Evolutionary conservation across 2,329 filamentous ascomycete species (phyloP), one percentile per base, ranked within the genome.

Genomic region (Hymenoscyphus occultus): DNA sequence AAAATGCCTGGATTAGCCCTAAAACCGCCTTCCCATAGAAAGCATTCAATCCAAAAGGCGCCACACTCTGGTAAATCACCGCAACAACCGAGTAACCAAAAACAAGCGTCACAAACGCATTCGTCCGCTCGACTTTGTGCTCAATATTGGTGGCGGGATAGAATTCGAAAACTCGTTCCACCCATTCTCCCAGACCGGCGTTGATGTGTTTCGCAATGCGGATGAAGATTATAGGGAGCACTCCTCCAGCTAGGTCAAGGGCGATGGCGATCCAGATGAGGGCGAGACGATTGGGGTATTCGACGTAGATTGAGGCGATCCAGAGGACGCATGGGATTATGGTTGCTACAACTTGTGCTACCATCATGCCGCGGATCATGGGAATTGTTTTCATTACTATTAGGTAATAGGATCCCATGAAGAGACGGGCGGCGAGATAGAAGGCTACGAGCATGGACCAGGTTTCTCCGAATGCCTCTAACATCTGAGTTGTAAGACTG

Each of bases 11-110:
- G 2, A 84, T 76, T 0, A 87, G 76, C 0, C 84, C 84, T 13
- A 88, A 74, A 10, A 86, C 78, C 1, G 86, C 86, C 73, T 89
- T 89, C 6, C 86, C 87, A 59, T 87, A 83, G 74, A 88, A 83
- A 14, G 82, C 81, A 68, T 86, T 84, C 12, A 87, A 76, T 4
- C 84, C 84, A 68, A 82, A 79, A 1, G 69, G 73, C 1, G 78
- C 79, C 10, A 78, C 78, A 66, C 81, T 86, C 70, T 88, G 86
- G 71, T 85, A 88, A 51, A 88, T 77, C 42, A 88, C 78, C 0
- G 83, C 85, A 35, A 89, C 81, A 31, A 89, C 86, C 1, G 82
- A 85, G 69, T 88, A 88, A 16, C 87, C 86, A 69, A 89, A 84
- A 1, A 90, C 86, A 2, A 89, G 77, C 0, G 85, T 84, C 0